Evolutionary conservation across 257 asterid species (phyloP).

Genomic region (Solanum bulbocastanum): DNA sequence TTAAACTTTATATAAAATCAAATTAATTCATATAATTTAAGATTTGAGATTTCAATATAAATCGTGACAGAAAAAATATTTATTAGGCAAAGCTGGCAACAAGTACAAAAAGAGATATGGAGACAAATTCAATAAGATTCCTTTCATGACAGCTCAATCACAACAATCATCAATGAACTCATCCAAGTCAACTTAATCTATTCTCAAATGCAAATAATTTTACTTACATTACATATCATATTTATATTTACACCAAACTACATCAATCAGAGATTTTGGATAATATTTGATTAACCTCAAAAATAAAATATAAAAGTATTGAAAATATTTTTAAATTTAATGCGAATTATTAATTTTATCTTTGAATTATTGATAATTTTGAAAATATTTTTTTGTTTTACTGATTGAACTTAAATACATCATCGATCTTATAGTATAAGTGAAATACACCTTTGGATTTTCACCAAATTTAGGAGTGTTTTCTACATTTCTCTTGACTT

Average conservation of each 20-base stretch:
- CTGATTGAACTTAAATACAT: too few relatives aligned
- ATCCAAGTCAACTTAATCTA: not conserved
- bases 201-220: not conserved
- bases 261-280: not conserved
- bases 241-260: not conserved
- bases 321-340: too few relatives aligned
- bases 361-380: not conserved
- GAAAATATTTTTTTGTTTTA: too few relatives aligned
- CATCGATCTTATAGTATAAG: not conserved
- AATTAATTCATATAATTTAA: too few relatives aligned
- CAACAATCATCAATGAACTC: not conserved
- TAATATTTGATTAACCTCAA: not conserved
- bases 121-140: not conserved
- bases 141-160: not conserved
- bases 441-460: not conserved
- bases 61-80: too few relatives aligned
- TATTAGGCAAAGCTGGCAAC: not conserved
- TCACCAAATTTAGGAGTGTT: not conserved
- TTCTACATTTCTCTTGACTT: fast-evolving
- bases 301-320: not conserved
- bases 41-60: too few relatives aligned
- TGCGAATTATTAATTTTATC: too few relatives aligned
- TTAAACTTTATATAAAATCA: too few relatives aligned
- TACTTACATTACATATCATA: not conserved
- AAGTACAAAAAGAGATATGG: not conserved